A percentile compares a stretch with the other conserved stretches of the same genome.
Evolutionary conservation across 164 flowering plant genomes (phyloP).

Genomic region (Santalum album): DNA sequence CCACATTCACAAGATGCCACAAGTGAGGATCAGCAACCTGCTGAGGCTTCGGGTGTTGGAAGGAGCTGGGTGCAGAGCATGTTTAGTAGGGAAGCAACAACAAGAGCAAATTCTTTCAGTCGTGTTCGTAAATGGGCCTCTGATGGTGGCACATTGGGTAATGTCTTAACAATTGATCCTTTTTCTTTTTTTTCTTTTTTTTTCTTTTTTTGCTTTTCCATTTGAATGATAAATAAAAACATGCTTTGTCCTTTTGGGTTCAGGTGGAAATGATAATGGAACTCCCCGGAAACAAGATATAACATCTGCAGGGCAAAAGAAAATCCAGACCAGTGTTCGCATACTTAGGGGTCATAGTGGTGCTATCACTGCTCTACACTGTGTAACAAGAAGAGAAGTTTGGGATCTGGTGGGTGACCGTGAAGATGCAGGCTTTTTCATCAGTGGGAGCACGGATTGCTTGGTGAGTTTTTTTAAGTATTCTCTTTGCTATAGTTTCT

Average conservation of each 20-base stretch:
- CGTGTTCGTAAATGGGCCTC: constrained; percentile 75
- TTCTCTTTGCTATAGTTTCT: too few species aligned
- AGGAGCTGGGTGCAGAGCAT: constrained; percentile 99
- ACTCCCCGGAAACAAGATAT: constrained; percentile 55
- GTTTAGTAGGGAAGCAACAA: constrained; percentile 80
- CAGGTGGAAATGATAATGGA: constrained; percentile 54
- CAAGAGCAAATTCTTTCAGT: constrained; percentile 59
- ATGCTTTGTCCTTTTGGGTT: constrained; percentile 9
- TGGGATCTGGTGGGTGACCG: constrained; percentile 99
- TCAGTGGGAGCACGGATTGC: constrained; percentile 98
- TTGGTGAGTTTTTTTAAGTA: constrained; percentile 28
- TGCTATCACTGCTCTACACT: constrained; percentile 85
- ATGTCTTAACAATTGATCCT: too few species aligned
- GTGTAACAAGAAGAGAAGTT: constrained; percentile 95
- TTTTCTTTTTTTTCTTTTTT: neutral
- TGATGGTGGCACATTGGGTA: constrained; percentile 55
- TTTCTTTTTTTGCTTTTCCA: neutral
- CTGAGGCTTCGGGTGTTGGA: constrained; percentile 91
- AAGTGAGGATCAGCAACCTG: constrained; percentile 67
- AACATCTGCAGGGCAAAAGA: constrained; percentile 55
- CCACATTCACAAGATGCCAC: constrained; percentile 62
- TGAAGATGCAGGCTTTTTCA: constrained; percentile 97
- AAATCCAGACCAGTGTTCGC: constrained; percentile 65
- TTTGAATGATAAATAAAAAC: neutral
- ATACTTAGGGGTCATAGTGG: constrained; percentile 88